Base-by-base conservation (phyloP, 2,329 filamentous ascomycete genomes). In the Xylariaceae sp. region DNA sequence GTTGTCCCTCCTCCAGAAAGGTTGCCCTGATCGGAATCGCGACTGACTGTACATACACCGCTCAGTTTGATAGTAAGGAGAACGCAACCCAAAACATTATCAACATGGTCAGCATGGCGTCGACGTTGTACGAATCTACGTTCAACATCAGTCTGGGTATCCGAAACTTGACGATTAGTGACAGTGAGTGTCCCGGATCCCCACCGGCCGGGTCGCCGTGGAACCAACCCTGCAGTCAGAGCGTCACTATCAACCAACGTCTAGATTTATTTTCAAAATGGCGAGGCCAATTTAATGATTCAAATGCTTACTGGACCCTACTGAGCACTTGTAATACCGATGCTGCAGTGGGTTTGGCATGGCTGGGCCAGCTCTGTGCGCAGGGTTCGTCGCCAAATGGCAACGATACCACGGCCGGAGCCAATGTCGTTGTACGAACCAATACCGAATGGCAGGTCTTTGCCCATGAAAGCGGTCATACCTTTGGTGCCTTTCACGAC, bases 71-170 rank as follows among this genome's bases (percentile, higher is more conserved):
- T 57, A 81, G 80, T 18, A 81, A 81, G 36, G 77, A 83, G 44
- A 77, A 83, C n/a, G 82, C 87, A 20, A 81, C 86, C 50, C 72
- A 81, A 57, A 94, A 94, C 69, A 82, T 99, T 58, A 92, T 99
- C 64, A 80, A 78, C 46, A 81, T 91, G 68, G 88, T 99, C 70
- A 97, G 96, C 74, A 80, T 85, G 37, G 94, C 94, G 0, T 97
- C 93, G 1, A 83, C 86, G 57, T 75, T 97, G 8, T 99, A 94
- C 68, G 94, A 99, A 71, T 84, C 81, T 63, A 89, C 89, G 6
- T 97, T 99, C 77, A 97, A 97, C 72, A 93, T 99, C 64, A 93
- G 92, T 0, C 84, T 99, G 29, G 94, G 92, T 36, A 84, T 99
- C 55, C 85, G 87, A 62, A 96, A 96, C 67, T 73, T 99, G 47